Evolutionary conservation across 305 asterid species (phyloP), one percentile per base, ranked within the genome.

Genomic region (Fraxinus latifolia): DNA sequence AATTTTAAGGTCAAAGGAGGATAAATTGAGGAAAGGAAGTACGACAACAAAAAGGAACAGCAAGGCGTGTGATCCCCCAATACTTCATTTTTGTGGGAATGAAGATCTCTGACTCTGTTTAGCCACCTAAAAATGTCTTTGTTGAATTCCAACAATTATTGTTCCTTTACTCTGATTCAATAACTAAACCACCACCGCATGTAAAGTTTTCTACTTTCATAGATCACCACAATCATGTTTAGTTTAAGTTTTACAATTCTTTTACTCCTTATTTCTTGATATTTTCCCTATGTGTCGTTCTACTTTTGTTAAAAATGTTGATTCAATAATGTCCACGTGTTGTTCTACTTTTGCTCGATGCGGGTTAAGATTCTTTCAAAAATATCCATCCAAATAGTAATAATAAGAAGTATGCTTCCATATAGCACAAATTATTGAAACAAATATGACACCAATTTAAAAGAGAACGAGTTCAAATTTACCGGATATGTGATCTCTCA

Each of bases 401-500:
- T 6, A 58, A 19, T 34, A 34, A 34, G 29, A 9, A 58, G 37
- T 8, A 67, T 67, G 34, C 36, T 67, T 11, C 36, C 74, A 67
- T 14, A 25, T 27, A 27, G 33, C n/a, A 27, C 21, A 44, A 84
- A 76, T 34, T 25, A 23, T 8, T 58, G 15, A 55, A 58, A 15
- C 36, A 47, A 11, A 78, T 21, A 25, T 5, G 23, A 11, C 21
- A 25, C 21, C 50, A 39, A 17, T 17, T 23, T 44, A 6, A 33
- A 79, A 82, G 79, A 82, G 78, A 36, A 58, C 37, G 34, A 42
- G 80, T 62, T 68, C 6, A 74, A 76, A 80, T n/a, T 83, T 92
- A 94, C 98, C 95, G 50, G 93, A 94, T 78, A 94, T 79, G 89
- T 91, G 92, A 79, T 94, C 96, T 83, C 97, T 87, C 80, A 94